Base-by-base conservation (phyloP, 1,284 basidiomycete genomes). In the Microbotryum intermedium region DNA sequence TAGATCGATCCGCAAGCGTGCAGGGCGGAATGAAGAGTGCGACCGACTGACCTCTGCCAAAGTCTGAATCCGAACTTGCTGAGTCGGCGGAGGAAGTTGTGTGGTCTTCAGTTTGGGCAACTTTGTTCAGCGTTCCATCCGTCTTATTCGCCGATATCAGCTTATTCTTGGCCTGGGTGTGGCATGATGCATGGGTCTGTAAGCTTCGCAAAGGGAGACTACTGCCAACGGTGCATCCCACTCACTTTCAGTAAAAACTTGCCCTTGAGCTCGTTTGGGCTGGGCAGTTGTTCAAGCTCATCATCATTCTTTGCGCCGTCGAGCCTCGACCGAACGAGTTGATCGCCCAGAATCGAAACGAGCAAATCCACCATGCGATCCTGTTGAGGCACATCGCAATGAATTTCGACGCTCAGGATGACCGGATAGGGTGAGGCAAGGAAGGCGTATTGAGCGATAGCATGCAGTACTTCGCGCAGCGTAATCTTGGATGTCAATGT, bases 341-440 rank as follows among this genome's bases (percentile, higher is more conserved):
- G 78, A 34, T 86, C 82, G 0, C 90, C 90, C 68, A 98, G 89
- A 1, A 83, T 83, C 39, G 85, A 82, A 18, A 74, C 79, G 80
- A 98, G 84, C 64, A 94, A 89, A 2, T 77, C 72, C 0, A 85
- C 91, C 29, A 97, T 80, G 72, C 81, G 79, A 52, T 88, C 87
- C 74, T 98, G 94, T 74, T 95, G 90, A 23, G 81, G 74, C 4
- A 90, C 70, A 0, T 83, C 80, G 73, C 90, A 95, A 71, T 97
- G 93, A 1, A 97, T 83, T 77, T 99, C 94, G 21, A 92, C 86
- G 11, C 90, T 95, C 64, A 99, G 86, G 72, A 98, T 88, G 69
- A 99, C 79, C 0, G 94, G 94, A 73, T 93, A 97, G 0, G 91
- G 89, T 3, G 91, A 95, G 0, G 88, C 82, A 43, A 90, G 84